Evolutionary conservation across 2,329 filamentous ascomycete genomes (phyloP).

Genomic region (Blumeria hordei): DNA sequence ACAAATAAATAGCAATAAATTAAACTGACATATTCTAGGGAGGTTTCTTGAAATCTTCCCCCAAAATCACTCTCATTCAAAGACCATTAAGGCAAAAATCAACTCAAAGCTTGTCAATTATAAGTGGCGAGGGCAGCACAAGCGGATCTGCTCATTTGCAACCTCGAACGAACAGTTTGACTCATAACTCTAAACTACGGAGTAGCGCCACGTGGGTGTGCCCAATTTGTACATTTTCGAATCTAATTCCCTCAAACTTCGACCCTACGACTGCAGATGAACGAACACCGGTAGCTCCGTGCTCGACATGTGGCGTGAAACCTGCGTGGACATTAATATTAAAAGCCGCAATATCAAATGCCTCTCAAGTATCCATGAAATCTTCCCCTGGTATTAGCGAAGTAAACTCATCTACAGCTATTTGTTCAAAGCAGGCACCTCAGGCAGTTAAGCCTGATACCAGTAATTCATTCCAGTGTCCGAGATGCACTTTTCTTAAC

Average conservation of each 20-base stretch:
- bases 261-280: slow-evolving; percentile 60
- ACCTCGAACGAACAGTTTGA: slow-evolving; percentile 19
- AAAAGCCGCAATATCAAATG: slow-evolving; percentile 65
- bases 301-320: slow-evolving; percentile 82
- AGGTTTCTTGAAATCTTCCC: slow-evolving; percentile 80
- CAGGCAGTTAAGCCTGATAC: slow-evolving; percentile 8
- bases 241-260: slow-evolving; percentile 80
- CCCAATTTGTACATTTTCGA: slow-evolving; percentile 86
- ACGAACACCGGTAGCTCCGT: slow-evolving; percentile 62
- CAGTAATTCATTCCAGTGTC: slow-evolving; percentile 36
- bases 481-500: slow-evolving; percentile 81
- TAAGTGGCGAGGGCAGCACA: slow-evolving; percentile 20
- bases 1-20: neutral
- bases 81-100: slow-evolving; percentile 49
- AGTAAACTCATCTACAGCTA: slow-evolving; percentile 3
- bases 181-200: slow-evolving; percentile 21
- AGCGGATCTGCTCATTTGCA: slow-evolving; percentile 6
- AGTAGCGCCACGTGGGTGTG: slow-evolving; percentile 75
- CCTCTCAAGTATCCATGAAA: slow-evolving; percentile 24
- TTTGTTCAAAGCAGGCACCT: neutral
- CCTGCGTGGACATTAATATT: slow-evolving; percentile 60
- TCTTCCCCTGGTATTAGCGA: slow-evolving; percentile 8
- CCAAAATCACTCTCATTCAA: slow-evolving; percentile 74
- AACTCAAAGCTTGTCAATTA: slow-evolving; percentile 27
- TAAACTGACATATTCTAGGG: slow-evolving; percentile 25